Evolutionary conservation across 257 asterid genomes (phyloP), one percentile per base, ranked within the genome.

Genomic region (Nicotiana undulata): DNA sequence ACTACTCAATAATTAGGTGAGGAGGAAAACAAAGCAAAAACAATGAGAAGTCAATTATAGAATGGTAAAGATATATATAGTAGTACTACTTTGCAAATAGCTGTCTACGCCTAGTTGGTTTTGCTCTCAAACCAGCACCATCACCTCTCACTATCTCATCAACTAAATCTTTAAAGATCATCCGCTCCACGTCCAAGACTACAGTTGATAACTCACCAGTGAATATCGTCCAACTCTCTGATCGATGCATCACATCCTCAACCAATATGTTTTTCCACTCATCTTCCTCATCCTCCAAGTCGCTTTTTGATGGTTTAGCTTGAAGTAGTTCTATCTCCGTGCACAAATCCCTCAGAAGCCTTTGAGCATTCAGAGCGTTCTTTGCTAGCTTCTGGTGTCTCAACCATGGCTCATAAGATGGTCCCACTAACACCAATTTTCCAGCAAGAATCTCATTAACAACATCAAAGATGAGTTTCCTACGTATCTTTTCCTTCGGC

Each of bases 81-180:
- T 37, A 29, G 4, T 44, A 55, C 83, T 88, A 93, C 85, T 90
- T 88, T 17, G 84, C 60, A 81, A 89, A 85, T 80, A 88, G 87
- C 79, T 85, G 88, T 79, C 90, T 87, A n/a, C 88, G 88, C 86
- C 89, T 82, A 56, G 84, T 86, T 7, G 88, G 87, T 61, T 90
- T 95, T 34, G 58, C 84, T 77, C 75, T 86, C 88, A 81, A 78
- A 81, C 90, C 90, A 76, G 83, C 74, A 20, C 89, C 88, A 81
- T 90, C 94, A 11, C 98, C 98, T 7, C 85, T 86, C 84, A 96
- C 97, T 75, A 93, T 82, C 86, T 96, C 99, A 34, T 86, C 83
- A 49, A 96, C 92, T 82, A 96, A 88, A 81, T 96, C 99, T 58
- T 92, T 96, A 75, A 92, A 96, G 66, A 96, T 89, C 85, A 87